Evolutionary conservation across 192 early-diverging fungal genomes (phyloP), one percentile per base, ranked within the genome.

Genomic region (Coemansia sp.): DNA sequence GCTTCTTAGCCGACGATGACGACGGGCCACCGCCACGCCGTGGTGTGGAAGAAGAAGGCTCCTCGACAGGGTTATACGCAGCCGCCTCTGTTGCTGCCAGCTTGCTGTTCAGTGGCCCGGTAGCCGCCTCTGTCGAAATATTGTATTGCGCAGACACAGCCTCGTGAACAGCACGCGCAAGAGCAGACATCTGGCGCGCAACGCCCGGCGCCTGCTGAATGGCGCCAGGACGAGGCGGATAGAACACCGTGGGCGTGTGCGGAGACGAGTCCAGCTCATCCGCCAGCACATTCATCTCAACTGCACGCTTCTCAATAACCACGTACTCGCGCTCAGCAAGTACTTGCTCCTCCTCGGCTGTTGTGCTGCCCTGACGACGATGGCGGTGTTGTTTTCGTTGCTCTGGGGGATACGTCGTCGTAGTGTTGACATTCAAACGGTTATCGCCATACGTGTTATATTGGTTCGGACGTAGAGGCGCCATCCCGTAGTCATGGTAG

Each of bases 281-380:
- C 5, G 92, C 92, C 57, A 92, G 84, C 49, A 78, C 83, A 73
- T 93, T 93, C 65, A 90, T 84, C 70, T 92, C 90, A 12, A 93
- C 84, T 1, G 87, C 83, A 6, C 85, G 78, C 62, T 88, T 88
- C 57, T 92, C 90, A 16, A 93, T 74, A 5, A 93, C 86, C 26
- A 93, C 90, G 66, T 91, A 93, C 63, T 91, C 92, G 54, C 85
- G 86, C 61, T 86, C 88, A 6, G 88, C 78, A 66, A 64, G 85
- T 60, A 65, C 90, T 85, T 66, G 89, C 79, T 54, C 76, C 42
- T 77, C 74, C 22, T 77, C 72, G 5, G 69, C 61, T 60, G 75
- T 36, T 36, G 65, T 41, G 57, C 57, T 59, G 32, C 69, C 19
- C 15, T 61, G 40, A 11, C 74, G 68, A 51, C 54, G 59, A 15